Conservation (phyloP, 2,329 filamentous ascomycete genomes). For the Metarhizium album region DNA sequence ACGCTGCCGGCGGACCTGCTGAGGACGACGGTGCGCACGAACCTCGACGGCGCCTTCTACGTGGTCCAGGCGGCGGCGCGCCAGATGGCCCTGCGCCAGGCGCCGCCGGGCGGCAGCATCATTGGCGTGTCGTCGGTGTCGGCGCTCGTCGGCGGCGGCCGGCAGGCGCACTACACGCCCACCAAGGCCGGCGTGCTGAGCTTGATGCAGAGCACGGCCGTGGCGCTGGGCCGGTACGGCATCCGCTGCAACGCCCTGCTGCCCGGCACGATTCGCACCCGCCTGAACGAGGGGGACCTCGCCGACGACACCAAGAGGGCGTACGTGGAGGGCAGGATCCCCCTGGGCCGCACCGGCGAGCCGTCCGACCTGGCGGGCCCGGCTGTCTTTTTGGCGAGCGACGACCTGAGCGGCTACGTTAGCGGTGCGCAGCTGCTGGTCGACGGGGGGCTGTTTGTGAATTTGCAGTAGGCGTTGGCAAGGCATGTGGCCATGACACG, state of each 20-base stretch:
- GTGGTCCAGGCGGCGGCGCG: constrained; percentile 73
- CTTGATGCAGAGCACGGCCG: constrained; percentile 74
- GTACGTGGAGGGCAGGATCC: constrained; percentile 77
- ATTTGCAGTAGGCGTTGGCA: constrained; percentile 65
- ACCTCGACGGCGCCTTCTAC: constrained; percentile 84
- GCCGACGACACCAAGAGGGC: constrained; percentile 57
- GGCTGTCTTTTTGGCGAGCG: constrained; percentile 74
- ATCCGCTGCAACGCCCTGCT: constrained; percentile 78
- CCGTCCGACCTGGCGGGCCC: constrained; percentile 71
- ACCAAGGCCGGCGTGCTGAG: constrained; percentile 76
- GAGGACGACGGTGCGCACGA: constrained; percentile 61
- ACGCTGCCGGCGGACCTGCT: constrained; percentile 62
- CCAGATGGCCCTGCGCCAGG: constrained; percentile 59
- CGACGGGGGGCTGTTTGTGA: constrained; percentile 83
- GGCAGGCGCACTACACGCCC: constrained; percentile 77
- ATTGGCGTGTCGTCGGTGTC: constrained; percentile 66
- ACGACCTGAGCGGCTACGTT: constrained; percentile 68
- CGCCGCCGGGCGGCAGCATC: constrained; percentile 63
- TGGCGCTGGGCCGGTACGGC: constrained; percentile 62
- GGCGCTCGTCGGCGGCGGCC: constrained; percentile 66
- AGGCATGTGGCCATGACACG: too few relatives aligned
- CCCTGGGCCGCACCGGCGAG: constrained; percentile 62
- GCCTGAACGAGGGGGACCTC: constrained; percentile 75
- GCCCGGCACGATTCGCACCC: constrained; percentile 73
- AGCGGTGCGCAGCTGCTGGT: constrained; percentile 76